Evolutionary conservation across 2,329 filamentous ascomycete species (phyloP).

Genomic region (Ceratocystis huliohia): DNA sequence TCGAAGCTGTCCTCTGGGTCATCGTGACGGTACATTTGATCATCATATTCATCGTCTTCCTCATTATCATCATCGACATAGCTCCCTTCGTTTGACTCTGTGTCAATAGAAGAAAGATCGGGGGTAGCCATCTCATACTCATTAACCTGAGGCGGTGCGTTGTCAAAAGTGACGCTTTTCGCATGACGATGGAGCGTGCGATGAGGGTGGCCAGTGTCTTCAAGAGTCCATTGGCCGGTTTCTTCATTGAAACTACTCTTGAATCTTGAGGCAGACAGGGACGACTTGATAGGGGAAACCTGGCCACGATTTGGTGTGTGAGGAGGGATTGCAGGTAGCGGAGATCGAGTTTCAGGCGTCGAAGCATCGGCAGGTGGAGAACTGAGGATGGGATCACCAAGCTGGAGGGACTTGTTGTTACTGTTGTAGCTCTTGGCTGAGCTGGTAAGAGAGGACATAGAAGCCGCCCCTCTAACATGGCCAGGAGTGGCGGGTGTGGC

Average conservation of each 20-base stretch:
- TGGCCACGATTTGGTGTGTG: slow-evolving; percentile 55
- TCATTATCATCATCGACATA: slow-evolving; percentile 74
- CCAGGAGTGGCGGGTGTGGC: slow-evolving; percentile 19
- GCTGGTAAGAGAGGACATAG: slow-evolving; percentile 22
- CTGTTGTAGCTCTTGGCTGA: not conserved
- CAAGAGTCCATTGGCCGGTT: slow-evolving; percentile 54
- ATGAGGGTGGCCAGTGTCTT: slow-evolving; percentile 50
- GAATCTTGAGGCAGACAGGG: slow-evolving; percentile 56
- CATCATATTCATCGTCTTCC: slow-evolving; percentile 59
- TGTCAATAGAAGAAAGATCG: slow-evolving; percentile 82
- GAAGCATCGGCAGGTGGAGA: slow-evolving; percentile 16
- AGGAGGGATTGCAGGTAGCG: slow-evolving; percentile 26
- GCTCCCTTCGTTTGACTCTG: slow-evolving; percentile 82
- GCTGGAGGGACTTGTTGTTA: not conserved
- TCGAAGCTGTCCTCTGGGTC: slow-evolving; percentile 78
- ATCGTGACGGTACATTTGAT: slow-evolving; percentile 35
- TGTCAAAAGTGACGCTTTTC: slow-evolving; percentile 96
- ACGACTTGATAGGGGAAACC: slow-evolving; percentile 76
- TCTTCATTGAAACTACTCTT: slow-evolving; percentile 59
- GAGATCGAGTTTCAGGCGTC: slow-evolving; percentile 18
- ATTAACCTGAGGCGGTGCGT: slow-evolving; percentile 82
- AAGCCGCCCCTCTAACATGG: slow-evolving; percentile 22
- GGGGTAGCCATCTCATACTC: slow-evolving; percentile 98
- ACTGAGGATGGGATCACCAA: slow-evolving; percentile 13
- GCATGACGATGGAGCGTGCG: slow-evolving; percentile 66